Conservation (phyloP, 352 stramenopile genomes). For the Phytophthora litchii region DNA sequence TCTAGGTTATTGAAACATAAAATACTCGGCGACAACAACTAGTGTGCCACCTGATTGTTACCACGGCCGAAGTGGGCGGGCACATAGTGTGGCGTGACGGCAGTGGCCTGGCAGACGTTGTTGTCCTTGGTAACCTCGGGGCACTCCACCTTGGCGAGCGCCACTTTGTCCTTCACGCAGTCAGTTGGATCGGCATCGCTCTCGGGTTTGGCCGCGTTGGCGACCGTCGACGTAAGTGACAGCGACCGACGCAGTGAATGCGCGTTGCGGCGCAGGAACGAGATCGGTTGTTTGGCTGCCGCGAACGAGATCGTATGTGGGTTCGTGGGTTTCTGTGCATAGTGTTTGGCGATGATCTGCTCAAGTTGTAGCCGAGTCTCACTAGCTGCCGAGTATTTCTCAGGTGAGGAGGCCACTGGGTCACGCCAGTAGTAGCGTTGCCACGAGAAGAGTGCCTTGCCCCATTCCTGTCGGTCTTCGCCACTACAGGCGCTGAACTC, state of each 20-base stretch:
- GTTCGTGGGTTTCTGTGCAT: slow-evolving; percentile 29
- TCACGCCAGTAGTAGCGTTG: slow-evolving; percentile 89
- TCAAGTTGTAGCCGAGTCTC: slow-evolving; percentile 54
- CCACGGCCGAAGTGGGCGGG: slow-evolving; percentile 17
- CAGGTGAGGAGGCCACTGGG: slow-evolving; percentile 27
- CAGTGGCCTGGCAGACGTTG: slow-evolving; percentile 19
- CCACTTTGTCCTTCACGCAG: slow-evolving; percentile 71
- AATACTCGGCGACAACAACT: slow-evolving; percentile 25
- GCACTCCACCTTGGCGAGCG: slow-evolving; percentile 51
- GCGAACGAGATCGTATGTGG: slow-evolving; percentile 52
- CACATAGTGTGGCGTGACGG: slow-evolving; percentile 33
- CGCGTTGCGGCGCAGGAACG: slow-evolving; percentile 71
- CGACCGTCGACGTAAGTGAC: slow-evolving; percentile 54
- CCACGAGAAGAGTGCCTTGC: slow-evolving; percentile 87
- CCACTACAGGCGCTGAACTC: slow-evolving; percentile 70
- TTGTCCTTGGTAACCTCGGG: slow-evolving; percentile 28
- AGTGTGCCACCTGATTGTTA: slow-evolving; percentile 43
- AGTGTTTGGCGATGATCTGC: slow-evolving; percentile 50
- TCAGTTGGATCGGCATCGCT: slow-evolving; percentile 44
- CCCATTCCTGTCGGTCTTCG: slow-evolving; percentile 82
- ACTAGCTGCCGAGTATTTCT: slow-evolving; percentile 12
- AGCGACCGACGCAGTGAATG: slow-evolving; percentile 70
- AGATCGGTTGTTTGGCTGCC: slow-evolving; percentile 72
- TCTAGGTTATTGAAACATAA: slow-evolving; percentile 36
- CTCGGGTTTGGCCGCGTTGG: slow-evolving; percentile 42